phyloP scores from a whole-genome alignment of 345 rosid species.

The Xanthoceras sorbifolium region DNA sequence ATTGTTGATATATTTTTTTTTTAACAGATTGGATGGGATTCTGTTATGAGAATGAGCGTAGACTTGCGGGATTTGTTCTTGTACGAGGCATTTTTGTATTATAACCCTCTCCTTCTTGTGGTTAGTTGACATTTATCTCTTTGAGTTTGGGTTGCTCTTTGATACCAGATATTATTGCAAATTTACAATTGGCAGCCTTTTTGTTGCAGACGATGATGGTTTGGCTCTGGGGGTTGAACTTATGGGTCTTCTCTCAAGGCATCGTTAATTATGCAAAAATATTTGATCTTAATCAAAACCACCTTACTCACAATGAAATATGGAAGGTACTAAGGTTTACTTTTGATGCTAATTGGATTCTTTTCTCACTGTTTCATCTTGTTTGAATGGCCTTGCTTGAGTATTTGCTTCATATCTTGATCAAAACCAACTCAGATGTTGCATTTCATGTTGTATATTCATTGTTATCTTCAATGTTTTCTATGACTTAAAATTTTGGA shows the following conservation, averaged over 20 bases:
- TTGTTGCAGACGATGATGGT: slow-evolving; percentile 79
- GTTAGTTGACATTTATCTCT: slow-evolving; percentile 42
- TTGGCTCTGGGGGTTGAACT: slow-evolving; percentile 95
- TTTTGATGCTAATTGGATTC: not conserved
- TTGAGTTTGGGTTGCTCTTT: not conserved
- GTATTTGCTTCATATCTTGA: not conserved
- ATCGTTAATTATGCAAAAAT: slow-evolving; percentile 71
- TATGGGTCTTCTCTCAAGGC: slow-evolving; percentile 88
- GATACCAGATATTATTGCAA: slow-evolving; percentile 4
- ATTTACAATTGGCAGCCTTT: not conserved
- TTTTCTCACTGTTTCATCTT: not conserved
- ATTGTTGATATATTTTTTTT: not conserved
- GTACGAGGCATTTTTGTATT: slow-evolving; percentile 90
- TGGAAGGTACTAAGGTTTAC: slow-evolving; percentile 69
- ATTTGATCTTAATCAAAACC: slow-evolving; percentile 79
- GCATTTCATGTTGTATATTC: not conserved
- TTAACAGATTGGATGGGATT: slow-evolving; percentile 88
- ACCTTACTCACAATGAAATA: slow-evolving; percentile 85
- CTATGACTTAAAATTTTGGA: not conserved
- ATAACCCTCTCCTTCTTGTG: slow-evolving; percentile 95
- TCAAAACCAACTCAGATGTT: not conserved
- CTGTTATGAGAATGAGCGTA: slow-evolving; percentile 93
- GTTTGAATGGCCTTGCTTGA: not conserved
- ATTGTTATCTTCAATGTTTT: not conserved
- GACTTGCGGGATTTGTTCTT: slow-evolving; percentile 80